Evolutionary conservation across 176 grass and related monocot species (phyloP).

Genomic region (Themeda triandra): DNA sequence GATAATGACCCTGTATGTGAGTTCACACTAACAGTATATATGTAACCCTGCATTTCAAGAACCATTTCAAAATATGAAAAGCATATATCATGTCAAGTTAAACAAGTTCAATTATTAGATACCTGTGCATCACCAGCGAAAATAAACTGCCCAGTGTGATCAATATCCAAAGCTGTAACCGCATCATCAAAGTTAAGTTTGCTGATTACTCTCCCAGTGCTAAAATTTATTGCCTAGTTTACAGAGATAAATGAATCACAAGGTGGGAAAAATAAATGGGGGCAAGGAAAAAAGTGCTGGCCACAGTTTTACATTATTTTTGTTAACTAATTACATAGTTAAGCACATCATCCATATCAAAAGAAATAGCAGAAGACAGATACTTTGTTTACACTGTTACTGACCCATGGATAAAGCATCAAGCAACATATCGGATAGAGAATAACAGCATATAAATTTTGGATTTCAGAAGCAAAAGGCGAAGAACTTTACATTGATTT

Average conservation of each 20-base stretch:
- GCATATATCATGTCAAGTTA: background rate
- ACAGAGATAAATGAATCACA: conserved; percentile 38
- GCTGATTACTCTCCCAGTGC: conserved; percentile 85
- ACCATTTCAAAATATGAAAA: conserved; percentile 22
- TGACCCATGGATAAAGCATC: background rate
- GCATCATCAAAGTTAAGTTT: conserved; percentile 91
- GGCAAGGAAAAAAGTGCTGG: background rate
- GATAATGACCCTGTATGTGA: conserved; percentile 84
- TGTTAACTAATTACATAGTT: background rate
- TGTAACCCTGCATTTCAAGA: conserved; percentile 62
- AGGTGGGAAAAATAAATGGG: background rate
- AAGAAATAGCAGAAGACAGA: conserved; percentile 2
- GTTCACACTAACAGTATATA: conserved; percentile 80
- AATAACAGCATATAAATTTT: conserved; percentile 9
- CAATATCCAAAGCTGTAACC: conserved; percentile 91
- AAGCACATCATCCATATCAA: background rate
- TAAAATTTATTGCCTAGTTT: conserved; percentile 91
- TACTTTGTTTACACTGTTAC: conserved; percentile 19
- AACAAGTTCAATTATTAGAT: conserved; percentile 24
- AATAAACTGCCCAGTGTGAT: conserved; percentile 92
- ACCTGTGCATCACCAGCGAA: conserved; percentile 93
- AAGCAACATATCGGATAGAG: conserved; percentile 9
- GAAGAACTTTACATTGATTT: conserved; percentile 77
- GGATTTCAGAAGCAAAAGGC: background rate
- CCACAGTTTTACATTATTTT: background rate